Evolutionary conservation across 2,329 filamentous ascomycete genomes (phyloP).

Genomic region (Neopestalotiopsis rosae): DNA sequence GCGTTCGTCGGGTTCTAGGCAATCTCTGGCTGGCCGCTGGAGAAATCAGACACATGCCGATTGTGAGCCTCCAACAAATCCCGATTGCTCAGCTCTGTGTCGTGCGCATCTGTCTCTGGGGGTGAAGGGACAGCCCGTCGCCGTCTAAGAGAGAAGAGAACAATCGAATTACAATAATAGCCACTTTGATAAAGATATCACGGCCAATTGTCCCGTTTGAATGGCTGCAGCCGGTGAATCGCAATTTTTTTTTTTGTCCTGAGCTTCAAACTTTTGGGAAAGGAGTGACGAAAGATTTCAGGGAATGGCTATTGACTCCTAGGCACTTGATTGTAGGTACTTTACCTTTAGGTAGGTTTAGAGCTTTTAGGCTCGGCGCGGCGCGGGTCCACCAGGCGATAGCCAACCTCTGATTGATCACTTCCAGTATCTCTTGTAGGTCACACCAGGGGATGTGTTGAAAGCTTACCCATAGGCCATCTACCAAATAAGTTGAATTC

Average conservation of each 20-base stretch:
- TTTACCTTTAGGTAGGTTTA: background rate
- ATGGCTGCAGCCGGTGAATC: background rate
- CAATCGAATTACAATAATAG: background rate
- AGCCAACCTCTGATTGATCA: background rate
- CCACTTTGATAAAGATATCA: background rate
- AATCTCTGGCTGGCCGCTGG: background rate
- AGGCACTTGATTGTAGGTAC: background rate
- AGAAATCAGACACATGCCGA: background rate
- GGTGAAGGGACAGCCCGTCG: background rate
- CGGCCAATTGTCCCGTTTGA: background rate
- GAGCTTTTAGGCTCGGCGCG: background rate
- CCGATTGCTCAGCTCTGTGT: background rate
- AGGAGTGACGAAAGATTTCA: conserved; percentile 17
- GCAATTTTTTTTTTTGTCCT: conserved; percentile 7
- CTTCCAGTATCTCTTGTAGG: background rate
- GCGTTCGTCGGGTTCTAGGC: too few species aligned
- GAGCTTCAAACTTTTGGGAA: background rate
- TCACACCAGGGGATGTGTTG: background rate
- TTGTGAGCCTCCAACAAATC: background rate
- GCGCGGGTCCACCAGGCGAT: background rate
- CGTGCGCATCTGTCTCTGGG: background rate
- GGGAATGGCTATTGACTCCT: background rate
- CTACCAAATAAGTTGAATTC: background rate
- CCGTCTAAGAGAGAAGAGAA: background rate
- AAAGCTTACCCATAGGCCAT: background rate